Percentiles rank a stretch among this genome's conserved stretches.
Conservation (phyloP, 306 rosid genomes). For the Castanea sativa region DNA sequence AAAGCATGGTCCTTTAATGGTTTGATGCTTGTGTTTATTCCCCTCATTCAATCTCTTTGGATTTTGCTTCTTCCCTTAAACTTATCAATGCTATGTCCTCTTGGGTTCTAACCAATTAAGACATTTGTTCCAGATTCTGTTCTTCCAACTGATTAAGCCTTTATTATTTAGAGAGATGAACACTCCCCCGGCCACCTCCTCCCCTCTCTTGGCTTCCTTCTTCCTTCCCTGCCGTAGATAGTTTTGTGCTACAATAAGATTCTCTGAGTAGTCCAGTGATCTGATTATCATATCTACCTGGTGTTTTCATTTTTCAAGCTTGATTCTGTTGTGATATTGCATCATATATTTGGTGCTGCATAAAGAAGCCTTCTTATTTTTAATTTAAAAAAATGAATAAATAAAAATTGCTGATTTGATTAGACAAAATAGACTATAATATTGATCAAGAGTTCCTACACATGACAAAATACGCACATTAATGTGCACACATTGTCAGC, state of each 20-base stretch:
- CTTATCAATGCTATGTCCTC: neutral
- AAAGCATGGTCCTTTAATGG: neutral
- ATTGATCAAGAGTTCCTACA: neutral
- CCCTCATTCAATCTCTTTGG: neutral
- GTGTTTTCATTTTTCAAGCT: neutral
- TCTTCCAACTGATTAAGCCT: neutral
- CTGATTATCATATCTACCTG: neutral
- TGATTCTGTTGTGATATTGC: neutral
- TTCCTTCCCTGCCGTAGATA: neutral
- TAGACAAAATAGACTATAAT: neutral
- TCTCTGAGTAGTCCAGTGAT: neutral
- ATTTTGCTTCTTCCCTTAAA: neutral
- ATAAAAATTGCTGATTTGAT: neutral
- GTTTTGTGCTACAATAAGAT: neutral
- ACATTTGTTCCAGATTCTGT: neutral
- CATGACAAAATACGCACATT: no score
- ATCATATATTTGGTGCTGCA: neutral
- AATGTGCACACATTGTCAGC: neutral
- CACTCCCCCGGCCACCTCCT: neutral
- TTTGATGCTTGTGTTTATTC: neutral
- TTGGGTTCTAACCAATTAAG: neutral
- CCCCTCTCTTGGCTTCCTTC: neutral
- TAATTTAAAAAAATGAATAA: neutral
- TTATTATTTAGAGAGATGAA: neutral
- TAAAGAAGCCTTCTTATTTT: neutral